Evolutionary conservation across 306 rosid genomes (phyloP), one percentile per base, ranked within the genome.

Genomic region (Acacia confusa): DNA sequence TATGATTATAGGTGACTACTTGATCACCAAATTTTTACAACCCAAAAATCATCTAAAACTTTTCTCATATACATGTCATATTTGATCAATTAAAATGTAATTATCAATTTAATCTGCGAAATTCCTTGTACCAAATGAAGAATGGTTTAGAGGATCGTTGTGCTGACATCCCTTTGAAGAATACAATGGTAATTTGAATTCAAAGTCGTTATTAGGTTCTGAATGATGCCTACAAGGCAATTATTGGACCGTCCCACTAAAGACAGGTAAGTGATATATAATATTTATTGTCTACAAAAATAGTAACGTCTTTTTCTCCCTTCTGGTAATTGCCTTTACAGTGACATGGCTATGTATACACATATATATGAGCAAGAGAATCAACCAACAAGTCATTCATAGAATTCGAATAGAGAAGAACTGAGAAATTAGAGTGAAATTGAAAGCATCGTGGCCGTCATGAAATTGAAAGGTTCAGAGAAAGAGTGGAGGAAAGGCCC

Each of bases 401-500:
- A 52, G 25, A 52, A 52, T 20, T 7, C 22, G 2, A 19, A 52
- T 11, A 20, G 58, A 52, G 24, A 5, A 52, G 10, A 52, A 52
- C 25, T 5, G 60, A 52, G 60, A 52, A 4, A 44, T 44, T 17
- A 20, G 60, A 52, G 60, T 52, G 60, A 52, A 16, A 19, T 7
- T 19, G 2, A 19, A 52, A 52, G 60, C 24, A 20, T 52, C 25
- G 60, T 52, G 22, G 3, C 60, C 2, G 1, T 52, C 60, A 52
- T 52, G 60, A 52, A 24, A 52, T 52, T 52, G 60, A 52, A 9
- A 52, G 9, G 60, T 24, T 17, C 60, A 52, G 24, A 19, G 24
- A 52, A 17, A 6, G 60, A 52, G 60, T 52, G 60, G 60, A 90
- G 45, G 90, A 92, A 89, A 83, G 97, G 97, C 38, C 91, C 97